Conservation (phyloP, 2,329 filamentous ascomycete genomes). For the Alternaria angustiovoidea region DNA sequence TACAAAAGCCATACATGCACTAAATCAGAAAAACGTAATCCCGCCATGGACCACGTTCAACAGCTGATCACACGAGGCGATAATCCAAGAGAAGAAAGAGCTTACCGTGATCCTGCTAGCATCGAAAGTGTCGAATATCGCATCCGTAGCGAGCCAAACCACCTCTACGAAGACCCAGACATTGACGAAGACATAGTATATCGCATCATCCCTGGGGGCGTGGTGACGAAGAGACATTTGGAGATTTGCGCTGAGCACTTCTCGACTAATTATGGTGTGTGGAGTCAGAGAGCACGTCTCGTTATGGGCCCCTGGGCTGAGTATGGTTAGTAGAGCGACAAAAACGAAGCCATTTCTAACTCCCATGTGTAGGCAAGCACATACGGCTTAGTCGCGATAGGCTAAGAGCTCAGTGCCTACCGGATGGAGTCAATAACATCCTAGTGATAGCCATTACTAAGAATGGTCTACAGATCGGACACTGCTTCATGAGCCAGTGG, state of each 20-base stretch:
- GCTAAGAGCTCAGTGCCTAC: conserved; percentile 4
- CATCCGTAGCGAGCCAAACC: conserved; percentile 9
- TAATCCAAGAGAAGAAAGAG: neutral
- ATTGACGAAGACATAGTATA: conserved; percentile 14
- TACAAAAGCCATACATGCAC: neutral
- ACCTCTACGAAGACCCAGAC: conserved; percentile 9
- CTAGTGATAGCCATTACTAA: conserved; percentile 8
- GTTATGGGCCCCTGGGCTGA: neutral
- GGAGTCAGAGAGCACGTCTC: neutral
- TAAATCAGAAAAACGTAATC: neutral
- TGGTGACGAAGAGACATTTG: conserved; percentile 2
- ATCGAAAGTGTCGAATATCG: neutral
- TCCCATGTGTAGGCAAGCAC: neutral
- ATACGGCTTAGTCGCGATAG: conserved; percentile 1
- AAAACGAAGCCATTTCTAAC: neutral
- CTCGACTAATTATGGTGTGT: conserved; percentile 2
- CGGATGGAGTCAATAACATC: conserved; percentile 11
- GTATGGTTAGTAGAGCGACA: neutral
- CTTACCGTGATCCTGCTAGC: neutral
- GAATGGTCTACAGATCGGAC: conserved; percentile 3
- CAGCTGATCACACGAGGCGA: neutral
- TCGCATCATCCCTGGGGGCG: conserved; percentile 7
- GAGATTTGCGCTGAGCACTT: conserved; percentile 5
- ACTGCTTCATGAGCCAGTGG: conserved; percentile 22
- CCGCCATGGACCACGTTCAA: neutral